These are phyloP conservation scores for Dictyostelium capitatum DNA, from an alignment of 78 protist genomes.

Conservation along the genomic window DNA sequence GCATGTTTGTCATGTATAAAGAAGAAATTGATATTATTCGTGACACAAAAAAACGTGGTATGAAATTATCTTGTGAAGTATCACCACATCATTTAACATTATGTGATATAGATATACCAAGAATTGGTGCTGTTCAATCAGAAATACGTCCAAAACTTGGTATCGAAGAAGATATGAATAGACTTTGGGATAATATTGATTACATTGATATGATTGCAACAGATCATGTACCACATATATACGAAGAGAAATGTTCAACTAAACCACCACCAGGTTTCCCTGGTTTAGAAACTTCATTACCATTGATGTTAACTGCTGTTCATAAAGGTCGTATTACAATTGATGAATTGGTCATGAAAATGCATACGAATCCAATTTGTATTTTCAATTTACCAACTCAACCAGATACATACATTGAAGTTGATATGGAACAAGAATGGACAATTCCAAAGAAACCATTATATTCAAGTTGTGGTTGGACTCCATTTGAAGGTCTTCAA, in stretches of 20 bases:
- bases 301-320: conserved; percentile 86
- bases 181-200: conserved; percentile 88
- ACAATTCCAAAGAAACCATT: conserved; percentile 39
- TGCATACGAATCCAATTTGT: conserved; percentile 78
- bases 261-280: conserved; percentile 90
- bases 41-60: conserved; percentile 83
- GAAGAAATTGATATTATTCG: conserved; percentile 83
- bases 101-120: conserved; percentile 62
- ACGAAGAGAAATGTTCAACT: conserved; percentile 72
- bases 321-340: conserved; percentile 81
- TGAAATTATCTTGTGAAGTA: conserved; percentile 88
- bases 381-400: conserved; percentile 80
- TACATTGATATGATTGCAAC: conserved; percentile 89
- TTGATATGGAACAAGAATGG: conserved; percentile 86
- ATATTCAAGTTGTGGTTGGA: conserved; percentile 77
- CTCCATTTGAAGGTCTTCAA: conserved; percentile 82
- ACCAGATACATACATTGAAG: conserved; percentile 82
- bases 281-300: conserved; percentile 82
- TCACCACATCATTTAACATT: conserved; percentile 73
- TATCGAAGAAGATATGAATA: conserved; percentile 65
- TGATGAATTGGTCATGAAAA: conserved; percentile 54
- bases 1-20: conserved; percentile 79
- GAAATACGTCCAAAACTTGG: conserved; percentile 77
- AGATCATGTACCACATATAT: conserved; percentile 88
- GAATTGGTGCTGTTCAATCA: conserved; percentile 59